Base-by-base conservation (phyloP, 2,329 filamentous ascomycete species). In the Colletotrichum spinosum region DNA sequence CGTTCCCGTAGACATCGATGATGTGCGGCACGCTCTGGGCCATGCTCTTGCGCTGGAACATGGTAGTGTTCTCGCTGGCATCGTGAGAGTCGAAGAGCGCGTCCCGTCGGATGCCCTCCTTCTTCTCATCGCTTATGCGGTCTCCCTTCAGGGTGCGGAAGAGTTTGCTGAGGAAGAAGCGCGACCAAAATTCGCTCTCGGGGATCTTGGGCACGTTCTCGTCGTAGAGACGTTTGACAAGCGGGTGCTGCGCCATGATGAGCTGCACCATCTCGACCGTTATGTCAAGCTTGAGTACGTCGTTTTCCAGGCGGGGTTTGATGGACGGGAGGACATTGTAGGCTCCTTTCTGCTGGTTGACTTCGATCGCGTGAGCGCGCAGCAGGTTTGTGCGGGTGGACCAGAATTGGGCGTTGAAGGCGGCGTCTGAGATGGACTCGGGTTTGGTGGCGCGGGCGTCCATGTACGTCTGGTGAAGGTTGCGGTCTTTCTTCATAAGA, bases 381-480 rank as follows among this genome's bases (percentile, higher is more conserved):
- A 99, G 84, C 38, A 97, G 82, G 75, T 93, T 93, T 51, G 94
- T 87, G 50, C 97, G 87, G 2, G 93, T 93, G 1, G 93, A 93
- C 96, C 96, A 99, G 80, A 99, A 99, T 76, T 97, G 95, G 1
- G 89, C 84, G 70, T 95, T 94, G 77, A 98, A 97, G 49, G 94
- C 90, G 2, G 87, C 87, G 35, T 91, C 88, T 0, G 91, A 90
- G 67, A 98, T 90, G 2, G 91, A 90, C 8, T 95, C 91, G 0
- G 95, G 94, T 73, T 97, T 97, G 8, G 92, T 92, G 56, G 87
- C 85, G 53, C 94, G 83, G 0, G 93, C 92, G 73, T 97, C 93
- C 80, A 93, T 90, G 75, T 97, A 97, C 48, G 94, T 96, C 75
- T 92, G 89, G 70, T 92, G 88, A 45, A 99, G 83, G 10, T 84